Base-by-base conservation (phyloP, 805 yeast genomes). In the Brettanomyces nanus region DNA sequence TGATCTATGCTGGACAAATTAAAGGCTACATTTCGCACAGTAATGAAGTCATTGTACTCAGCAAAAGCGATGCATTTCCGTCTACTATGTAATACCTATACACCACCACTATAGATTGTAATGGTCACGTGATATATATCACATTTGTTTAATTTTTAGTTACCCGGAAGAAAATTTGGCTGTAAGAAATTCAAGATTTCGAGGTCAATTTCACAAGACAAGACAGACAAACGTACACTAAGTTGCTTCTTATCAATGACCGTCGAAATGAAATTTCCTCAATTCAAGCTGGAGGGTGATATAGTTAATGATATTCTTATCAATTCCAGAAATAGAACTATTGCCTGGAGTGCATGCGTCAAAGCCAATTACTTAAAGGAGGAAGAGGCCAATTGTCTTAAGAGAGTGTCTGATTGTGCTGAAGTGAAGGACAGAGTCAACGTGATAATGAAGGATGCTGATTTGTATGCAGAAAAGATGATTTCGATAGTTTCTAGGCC, bases 261-360 rank as follows among this genome's bases (percentile, higher is more conserved):
- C 13, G 45, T 45, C 30, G 52, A 48, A 34, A 41, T 52, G 19
- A 45, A 51, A 39, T 41, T 52, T 40, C 28, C 33, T 10, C 37
- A 29, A 20, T 18, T 28, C 21, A 14, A 31, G 25, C 61, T 83
- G 49, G 89, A 85, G 45, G 80, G 85, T 57, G 71, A 71, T 23
- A 77, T 72, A 49, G 66, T 85, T 52, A 69, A 71, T 41, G 89
- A 80, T 49, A 71, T 80, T 37, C 69, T 80, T 48, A 67, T 71
- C 46, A 76, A 75, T 44, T 78, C 86, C 45, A 69, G 92, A 51
- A 80, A 84, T 43, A 74, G 92, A 46, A 78, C 89, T 23, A 75
- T 87, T 39, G 94, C 95, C 23, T 89, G 97, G 97, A 94, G 85
- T 52, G 94, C 94, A 7, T 77, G 83, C 49, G 79, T 84, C 9